Evolutionary conservation across 2,329 filamentous ascomycete genomes (phyloP), one percentile per base, ranked within the genome.

Genomic region (Ustilaginoidea virens): DNA sequence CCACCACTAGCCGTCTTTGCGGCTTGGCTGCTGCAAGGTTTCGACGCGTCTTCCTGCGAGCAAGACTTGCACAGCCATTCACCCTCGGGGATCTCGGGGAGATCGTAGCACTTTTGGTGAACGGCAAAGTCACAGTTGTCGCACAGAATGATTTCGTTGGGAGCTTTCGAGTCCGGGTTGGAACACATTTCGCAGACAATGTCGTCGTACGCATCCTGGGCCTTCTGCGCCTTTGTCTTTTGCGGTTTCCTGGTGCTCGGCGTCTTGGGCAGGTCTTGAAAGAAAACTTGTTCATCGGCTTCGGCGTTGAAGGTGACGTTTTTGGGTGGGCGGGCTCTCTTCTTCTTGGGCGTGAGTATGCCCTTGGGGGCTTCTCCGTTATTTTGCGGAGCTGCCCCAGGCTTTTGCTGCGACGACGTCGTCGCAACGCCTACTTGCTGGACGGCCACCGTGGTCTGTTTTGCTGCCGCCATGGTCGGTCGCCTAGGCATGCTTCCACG

Each of bases 11-110:
- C 31, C 2, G n/a, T n/a, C 40, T 44, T 7, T 33, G 28, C 3
- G 45, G 27, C 29, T 49, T 46, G 38, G 47, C 49, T 10, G 43
- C 36, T 3, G 39, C 43, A n/a, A n/a, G n/a, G n/a, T 19, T 47
- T 47, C 25, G 44, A 42, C 13, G 45, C 37, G 34, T 66, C 61
- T 23, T 67, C 61, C 34, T 63, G 58, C 3, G 56, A 49, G 42
- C 72, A 77, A 23, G 57, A 60, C 36, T 60, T 61, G 48, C 72
- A 77, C 25, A 72, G 53, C 72, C 72, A 77, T 34, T 77, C 70
- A 5, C 67, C 71, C 27, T 67, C 57, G 1, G 72, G 72, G 20
- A 76, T 65, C 23, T 61, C 57, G 1, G 58, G 50, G 20, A 77
- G 53, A 16, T 61, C 53, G 39, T 73, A 73, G 44, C 72, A 77